Conservation (phyloP, 495 filamentous ascomycete genomes). For the Acidiella bohemica region DNA sequence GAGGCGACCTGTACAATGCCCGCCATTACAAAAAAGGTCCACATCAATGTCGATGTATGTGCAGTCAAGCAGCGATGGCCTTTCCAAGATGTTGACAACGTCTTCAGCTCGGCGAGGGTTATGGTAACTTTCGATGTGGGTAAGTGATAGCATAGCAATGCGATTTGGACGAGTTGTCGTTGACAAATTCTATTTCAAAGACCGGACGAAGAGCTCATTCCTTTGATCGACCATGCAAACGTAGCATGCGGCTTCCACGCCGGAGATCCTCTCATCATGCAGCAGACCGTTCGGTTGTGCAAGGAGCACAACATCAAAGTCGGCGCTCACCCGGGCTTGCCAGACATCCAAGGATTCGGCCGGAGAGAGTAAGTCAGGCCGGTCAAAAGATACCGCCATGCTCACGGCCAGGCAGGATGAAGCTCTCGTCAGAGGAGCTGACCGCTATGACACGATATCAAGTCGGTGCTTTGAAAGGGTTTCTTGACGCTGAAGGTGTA, state of each 20-base stretch:
- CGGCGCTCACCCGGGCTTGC: slow-evolving; percentile 49
- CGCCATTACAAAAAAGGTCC: slow-evolving; percentile 36
- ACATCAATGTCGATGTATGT: slow-evolving; percentile 37
- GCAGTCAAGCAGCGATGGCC: neutral
- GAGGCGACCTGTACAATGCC: slow-evolving; percentile 22
- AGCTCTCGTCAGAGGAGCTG: slow-evolving; percentile 36
- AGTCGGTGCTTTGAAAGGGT: slow-evolving; percentile 42
- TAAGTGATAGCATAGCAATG: neutral
- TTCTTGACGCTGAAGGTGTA: slow-evolving; percentile 41
- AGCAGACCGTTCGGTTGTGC: slow-evolving; percentile 41
- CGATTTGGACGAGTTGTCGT: no score
- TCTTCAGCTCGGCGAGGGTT: slow-evolving; percentile 36
- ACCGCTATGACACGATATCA: slow-evolving; percentile 35
- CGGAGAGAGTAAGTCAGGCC: slow-evolving; percentile 29
- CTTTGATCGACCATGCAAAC: slow-evolving; percentile 45
- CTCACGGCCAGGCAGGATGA: slow-evolving; percentile 8
- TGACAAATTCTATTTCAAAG: neutral
- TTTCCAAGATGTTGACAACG: neutral
- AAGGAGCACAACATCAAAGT: slow-evolving; percentile 40
- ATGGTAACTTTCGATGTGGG: slow-evolving; percentile 35
- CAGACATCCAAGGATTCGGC: slow-evolving; percentile 50
- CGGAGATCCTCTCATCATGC: slow-evolving; percentile 47
- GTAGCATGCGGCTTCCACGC: slow-evolving; percentile 50
- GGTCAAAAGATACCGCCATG: no score
- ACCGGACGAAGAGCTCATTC: slow-evolving; percentile 46